Base-by-base conservation (phyloP, 2,329 filamentous ascomycete species). In the Aspergillus fumigatiaffinis region DNA sequence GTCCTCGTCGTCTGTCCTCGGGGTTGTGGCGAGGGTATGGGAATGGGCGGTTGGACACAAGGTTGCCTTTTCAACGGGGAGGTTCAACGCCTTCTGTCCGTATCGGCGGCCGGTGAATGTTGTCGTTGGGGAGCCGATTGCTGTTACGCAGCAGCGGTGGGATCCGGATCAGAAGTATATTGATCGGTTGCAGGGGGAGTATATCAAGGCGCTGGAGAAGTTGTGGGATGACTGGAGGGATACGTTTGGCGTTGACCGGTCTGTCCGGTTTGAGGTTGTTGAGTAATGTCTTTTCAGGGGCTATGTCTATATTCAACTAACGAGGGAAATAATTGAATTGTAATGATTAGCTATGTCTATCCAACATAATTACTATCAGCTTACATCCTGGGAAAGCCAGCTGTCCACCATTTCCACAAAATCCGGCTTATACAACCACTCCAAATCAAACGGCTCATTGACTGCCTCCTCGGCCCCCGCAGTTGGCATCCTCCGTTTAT, bases 41-140 rank as follows among this genome's bases (percentile, higher is more conserved):
- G 61, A 96, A 75, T 83, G 91, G 74, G 76, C 88, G 28, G 78
- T 91, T 56, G 89, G 95, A 70, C 88, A 88, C 65, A 77, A 88
- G 32, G 85, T 92, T 76, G 91, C 92, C 58, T 96, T 94, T 65
- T 95, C 91, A 0, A 80, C 93, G 9, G 90, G 91, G 1, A 82
- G 92, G 35, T 86, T 93, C 66, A 89, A 92, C 67, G 89, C 90
- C 3, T 79, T 91, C 46, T 91, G 91, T 28, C 91, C 91, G 0
- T 94, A 94, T 70, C 84, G 91, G 5, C 80, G 85, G 52, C 87
- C 90, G n/a, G 78, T 96, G 57, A 91, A 95, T 70, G 84, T 94
- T 26, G 91, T 96, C 8, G 88, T 94, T 6, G 91, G 91, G 1
- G 80, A 82, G 52, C 90, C 91, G 0, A 88, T 95, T 58, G 77